Base-by-base conservation (phyloP, 768 basidiomycete species). In the Paxillus involutus region DNA sequence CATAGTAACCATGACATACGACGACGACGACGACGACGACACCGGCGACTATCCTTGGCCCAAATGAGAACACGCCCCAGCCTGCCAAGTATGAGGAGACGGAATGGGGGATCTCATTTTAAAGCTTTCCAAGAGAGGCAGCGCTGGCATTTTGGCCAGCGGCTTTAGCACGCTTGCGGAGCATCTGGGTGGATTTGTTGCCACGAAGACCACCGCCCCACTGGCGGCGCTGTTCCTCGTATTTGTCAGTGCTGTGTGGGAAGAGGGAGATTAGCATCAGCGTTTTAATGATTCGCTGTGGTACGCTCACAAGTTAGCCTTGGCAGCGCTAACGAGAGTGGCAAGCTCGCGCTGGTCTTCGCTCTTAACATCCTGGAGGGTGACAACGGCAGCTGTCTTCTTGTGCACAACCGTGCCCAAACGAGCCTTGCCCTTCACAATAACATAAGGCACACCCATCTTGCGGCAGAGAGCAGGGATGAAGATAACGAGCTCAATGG, bases 381-480 rank as follows among this genome's bases (percentile, higher is more conserved):
- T 88, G 51, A 97, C 76, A 49, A 95, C 89, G 49, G 95, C 88
- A 44, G 94, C 87, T 47, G 94, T 98, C 86, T 98, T 98, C 86
- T 97, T 97, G 84, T 97, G 92, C 39, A 95, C 93, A 58, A 98
- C 94, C 7, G 95, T 93, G 63, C 96, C 96, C 67, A 98, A 91
- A 71, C 96, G 91, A 52, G 96, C 93, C 78, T 98, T 98, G 77
- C 91, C 89, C 80, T 98, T 98, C 64, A 96, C 94, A 61, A 99
- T 97, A 60, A 94, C 92, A 77, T 98, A 98, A 39, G 95, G 95
- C 33, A 98, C 90, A 73, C 95, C 95, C 95, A 98, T 98, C 86
- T 98, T 98, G 75, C 94, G 88, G 80, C 96, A 98, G 56, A 98
- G 87, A 51, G 96, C 94, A 52, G 96, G 96, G 56, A 98, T 82